Evolutionary conservation across 2,329 filamentous ascomycete genomes (phyloP), one percentile per base, ranked within the genome.

Genomic region (Alternaria ethzedia): DNA sequence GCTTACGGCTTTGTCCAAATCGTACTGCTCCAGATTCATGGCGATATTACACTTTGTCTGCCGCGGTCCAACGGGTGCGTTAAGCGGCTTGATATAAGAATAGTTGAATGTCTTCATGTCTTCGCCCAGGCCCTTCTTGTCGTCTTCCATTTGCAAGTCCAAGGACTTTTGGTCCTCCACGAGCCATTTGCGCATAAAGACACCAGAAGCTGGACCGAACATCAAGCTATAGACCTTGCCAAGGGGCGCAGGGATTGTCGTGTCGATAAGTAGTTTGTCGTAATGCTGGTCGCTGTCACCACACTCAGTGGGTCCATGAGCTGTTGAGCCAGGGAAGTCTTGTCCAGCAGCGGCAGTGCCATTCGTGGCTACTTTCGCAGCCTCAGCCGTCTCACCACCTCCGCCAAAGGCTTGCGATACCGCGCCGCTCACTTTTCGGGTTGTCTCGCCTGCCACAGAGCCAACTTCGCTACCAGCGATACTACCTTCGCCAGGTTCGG

Each of bases 1-100:
- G 56, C 91, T 92, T 60, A 97, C 88, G 3, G 92, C 88, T 78
- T 94, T 97, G 59, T 98, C 95, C 15, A 96, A 84, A 77, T 99
- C 95, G 28, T 96, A 84, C 49, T 87, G 85, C 64, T 98, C 94
- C n/a, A 99, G 77, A 5, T 86, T 91, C 80, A 97, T 94, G 1
- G 89, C 91, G 54, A 93, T 94, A 62, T 96, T 91, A 79, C 96
- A 99, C 76, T 97, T 97, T 12, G 96, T 99, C 82, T 97, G 93
- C 77, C 88, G 96, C 1, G 96, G 96, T 0, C 96, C 96, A 68
- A 99, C 95, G 1, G 92, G 86, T 3, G 86, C 92, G 71, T 90
- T 87, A 3, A 99, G 83, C 2, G 96, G 96, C 78, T 97, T 98
- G 81, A 97, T 97, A 78, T 97, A 99, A 2, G 89, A 90, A 77